Base-by-base conservation (phyloP, 345 rosid species). In the Ceriops zippeliana region DNA sequence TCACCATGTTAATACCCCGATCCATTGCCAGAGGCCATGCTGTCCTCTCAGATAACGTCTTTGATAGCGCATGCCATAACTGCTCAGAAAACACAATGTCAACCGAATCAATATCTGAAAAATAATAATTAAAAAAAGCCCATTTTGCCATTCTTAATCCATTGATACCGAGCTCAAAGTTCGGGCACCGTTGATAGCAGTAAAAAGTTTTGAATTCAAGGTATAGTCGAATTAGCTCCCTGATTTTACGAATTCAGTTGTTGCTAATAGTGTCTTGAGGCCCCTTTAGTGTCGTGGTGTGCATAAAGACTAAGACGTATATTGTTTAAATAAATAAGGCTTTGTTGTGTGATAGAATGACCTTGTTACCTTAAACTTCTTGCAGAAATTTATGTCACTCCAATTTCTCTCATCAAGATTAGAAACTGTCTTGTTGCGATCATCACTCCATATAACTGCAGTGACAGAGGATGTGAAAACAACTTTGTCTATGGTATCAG, bases 21-120 rank as follows among this genome's bases (percentile, higher is more conserved):
- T 89, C 93, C 93, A 89, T 89, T 16, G 90, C 90, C 37, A 89
- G 66, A 0, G 93, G 89, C 93, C 93, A 89, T 2, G 93, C 86
- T 8, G 90, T 70, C 75, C 81, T 85, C 89, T 89, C 93, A 0
- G 90, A 79, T 20, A 79, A 59, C 1, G 89, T 80, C 76, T 89
- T 89, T 4, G 93, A 85, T 32, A 88, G 58, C 0, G 81, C 90
- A n/a, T 89, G 84, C 93, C 93, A 86, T 34, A 89, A 63, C 93
- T 88, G 87, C 32, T 51, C 24, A 16, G 8, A 52, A 8, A 73
- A 52, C 17, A 11, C 22, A 54, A 54, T 8, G 15, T 54, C 13
- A 54, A 42, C 49, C 15, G 49, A 42, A 42, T 42, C 19, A 13
- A 42, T 42, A 15, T 4, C 17, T 28, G 30, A 3, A 28, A 28